Conservation (phyloP, 495 filamentous ascomycete species). For the Trichoderma virens region DNA sequence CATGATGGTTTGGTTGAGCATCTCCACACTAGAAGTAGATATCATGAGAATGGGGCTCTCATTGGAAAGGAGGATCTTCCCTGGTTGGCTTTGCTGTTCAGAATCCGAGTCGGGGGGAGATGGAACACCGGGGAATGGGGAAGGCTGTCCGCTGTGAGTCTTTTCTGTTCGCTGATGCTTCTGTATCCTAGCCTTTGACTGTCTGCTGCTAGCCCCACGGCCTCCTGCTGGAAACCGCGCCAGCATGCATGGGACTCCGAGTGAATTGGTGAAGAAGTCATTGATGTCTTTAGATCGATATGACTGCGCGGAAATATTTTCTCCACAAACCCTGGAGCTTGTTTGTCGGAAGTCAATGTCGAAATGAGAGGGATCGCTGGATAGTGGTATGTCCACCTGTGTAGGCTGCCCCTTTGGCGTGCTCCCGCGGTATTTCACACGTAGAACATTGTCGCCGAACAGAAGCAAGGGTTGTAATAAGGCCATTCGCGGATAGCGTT, state of each 20-base stretch:
- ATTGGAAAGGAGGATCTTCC: conserved; percentile 76
- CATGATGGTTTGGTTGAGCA: conserved; percentile 63
- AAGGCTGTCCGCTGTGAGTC: conserved; percentile 33
- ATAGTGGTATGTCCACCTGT: conserved; percentile 58
- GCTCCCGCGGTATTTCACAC: conserved; percentile 22
- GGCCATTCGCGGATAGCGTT: conserved; percentile 75
- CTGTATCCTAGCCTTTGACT: conserved; percentile 57
- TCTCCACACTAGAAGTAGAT: conserved; percentile 68
- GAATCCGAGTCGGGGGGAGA: conserved; percentile 41
- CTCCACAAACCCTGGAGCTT: conserved; percentile 69
- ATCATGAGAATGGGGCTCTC: conserved; percentile 88
- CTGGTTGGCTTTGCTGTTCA: conserved; percentile 15
- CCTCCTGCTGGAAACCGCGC: conserved; percentile 67
- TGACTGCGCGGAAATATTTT: conserved; percentile 57
- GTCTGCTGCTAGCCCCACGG: conserved; percentile 46
- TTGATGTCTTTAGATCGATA: conserved; percentile 59
- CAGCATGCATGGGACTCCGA: conserved; percentile 70
- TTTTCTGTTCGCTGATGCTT: conserved; percentile 36
- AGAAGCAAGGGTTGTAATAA: conserved; percentile 66
- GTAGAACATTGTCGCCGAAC: conserved; percentile 40
- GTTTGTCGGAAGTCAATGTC: conserved; percentile 25
- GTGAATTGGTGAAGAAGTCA: conserved; percentile 61
- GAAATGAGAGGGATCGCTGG: conserved; percentile 48
- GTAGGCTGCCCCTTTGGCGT: conserved; percentile 40
- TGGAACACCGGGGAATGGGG: conserved; percentile 45